Percentiles rank a stretch among this genome's conserved stretches.
Evolutionary conservation across 257 asterid genomes (phyloP).

Genomic region (Oldenlandia corymbosa): DNA sequence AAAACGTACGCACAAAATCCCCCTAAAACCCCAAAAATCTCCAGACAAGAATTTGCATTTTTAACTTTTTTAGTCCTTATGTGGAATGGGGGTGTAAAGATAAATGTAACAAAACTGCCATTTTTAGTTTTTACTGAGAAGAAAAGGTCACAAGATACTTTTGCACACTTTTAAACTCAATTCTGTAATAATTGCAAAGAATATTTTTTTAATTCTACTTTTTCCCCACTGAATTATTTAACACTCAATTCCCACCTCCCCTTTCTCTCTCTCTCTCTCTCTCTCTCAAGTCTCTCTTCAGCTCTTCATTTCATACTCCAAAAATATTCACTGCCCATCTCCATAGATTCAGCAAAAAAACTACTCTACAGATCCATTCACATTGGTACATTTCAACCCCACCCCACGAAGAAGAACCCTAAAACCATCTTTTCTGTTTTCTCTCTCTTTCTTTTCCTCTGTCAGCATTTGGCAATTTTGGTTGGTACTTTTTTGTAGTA

Average conservation of each 20-base stretch:
- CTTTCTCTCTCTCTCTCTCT: background rate
- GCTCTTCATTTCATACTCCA: background rate
- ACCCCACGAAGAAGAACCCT: background rate
- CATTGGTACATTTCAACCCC: slow-evolving; percentile 7
- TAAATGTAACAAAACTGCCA: no score
- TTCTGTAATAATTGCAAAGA: background rate
- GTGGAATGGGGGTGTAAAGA: no score
- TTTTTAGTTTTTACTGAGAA: no score
- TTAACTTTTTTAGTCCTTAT: no score
- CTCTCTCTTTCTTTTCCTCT: slow-evolving; percentile 1
- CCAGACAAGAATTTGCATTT: no score
- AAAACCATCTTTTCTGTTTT: background rate
- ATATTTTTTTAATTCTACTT: background rate
- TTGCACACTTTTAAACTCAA: background rate
- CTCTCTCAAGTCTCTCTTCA: background rate
- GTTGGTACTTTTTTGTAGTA: slow-evolving; percentile 14
- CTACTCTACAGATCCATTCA: slow-evolving; percentile 8
- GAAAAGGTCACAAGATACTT: background rate
- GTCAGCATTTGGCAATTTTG: slow-evolving; percentile 12
- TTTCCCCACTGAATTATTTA: background rate
- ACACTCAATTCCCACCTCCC: background rate
- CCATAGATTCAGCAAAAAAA: background rate
- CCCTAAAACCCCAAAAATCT: no score
- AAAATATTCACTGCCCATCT: background rate
- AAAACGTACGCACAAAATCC: no score